Evolutionary conservation across 2,329 filamentous ascomycete genomes (phyloP), one percentile per base, ranked within the genome.

Genomic region (Colletotrichum lindemuthianum): DNA sequence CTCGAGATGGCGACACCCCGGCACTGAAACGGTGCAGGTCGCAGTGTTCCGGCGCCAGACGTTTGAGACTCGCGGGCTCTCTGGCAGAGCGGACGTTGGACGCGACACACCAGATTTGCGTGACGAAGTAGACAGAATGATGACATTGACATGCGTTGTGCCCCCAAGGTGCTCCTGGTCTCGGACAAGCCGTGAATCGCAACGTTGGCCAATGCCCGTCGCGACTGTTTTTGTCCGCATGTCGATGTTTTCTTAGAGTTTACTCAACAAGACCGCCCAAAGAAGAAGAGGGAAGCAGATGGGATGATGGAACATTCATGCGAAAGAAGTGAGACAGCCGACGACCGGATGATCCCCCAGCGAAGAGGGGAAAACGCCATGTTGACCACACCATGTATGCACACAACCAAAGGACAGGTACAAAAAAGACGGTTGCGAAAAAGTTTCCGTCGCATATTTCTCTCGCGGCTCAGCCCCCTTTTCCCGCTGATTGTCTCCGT

Each of bases 41-140:
- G 70, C 72, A 74, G 69, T 66, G 70, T 70, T 70, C 72, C 70
- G 67, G 72, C 71, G 72, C 67, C 59, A 63, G 13, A 52, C 63
- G 74, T 75, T 75, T 75, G 71, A 75, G 70, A 68, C 68, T 70
- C 69, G 68, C 69, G 70, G 24, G 71, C 69, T 72, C 70, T 72
- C 49, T 37, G 52, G 39, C 32, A 37, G 47, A 36, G 34, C 59
- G 44, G 43, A 10, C 15, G 43, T 15, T 8, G 15, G 11, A 43
- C 4, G 43, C 43, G 43, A 16, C 7, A n/a, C 57, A n/a, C 43
- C 43, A 45, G 15, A 16, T 10, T n/a, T n/a, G 15, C 10, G 24
- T 16, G 24, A 45, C 12, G 24, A 45, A 45, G 15, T 16, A 15
- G 15, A 45, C 16, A 15, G 13, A 40, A 40, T 6, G 9, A 40